Evolutionary conservation across 2,329 filamentous ascomycete species (phyloP).

Genomic region (Fusarium sp.): DNA sequence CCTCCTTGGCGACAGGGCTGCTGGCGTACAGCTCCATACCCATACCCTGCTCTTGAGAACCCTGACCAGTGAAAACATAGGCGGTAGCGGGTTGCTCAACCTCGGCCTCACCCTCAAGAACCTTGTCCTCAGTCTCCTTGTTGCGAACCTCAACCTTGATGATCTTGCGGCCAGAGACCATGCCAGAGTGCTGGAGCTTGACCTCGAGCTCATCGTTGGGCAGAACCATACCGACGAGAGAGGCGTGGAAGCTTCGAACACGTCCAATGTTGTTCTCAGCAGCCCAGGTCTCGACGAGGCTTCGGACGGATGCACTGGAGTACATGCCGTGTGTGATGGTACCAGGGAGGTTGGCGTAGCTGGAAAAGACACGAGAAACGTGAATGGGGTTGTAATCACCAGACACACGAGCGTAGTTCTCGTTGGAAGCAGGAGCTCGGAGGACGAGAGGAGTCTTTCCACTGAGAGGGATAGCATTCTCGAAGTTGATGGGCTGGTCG

Average conservation of each 20-base stretch:
- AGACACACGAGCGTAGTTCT: slow-evolving; percentile 97
- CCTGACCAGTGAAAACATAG: slow-evolving; percentile 98
- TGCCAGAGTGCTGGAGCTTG: slow-evolving; percentile 94
- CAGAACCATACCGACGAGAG: slow-evolving; percentile 97
- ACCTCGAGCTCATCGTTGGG: slow-evolving; percentile 96
- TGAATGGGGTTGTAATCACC: slow-evolving; percentile 99
- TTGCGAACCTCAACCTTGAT: slow-evolving; percentile 98
- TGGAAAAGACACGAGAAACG: slow-evolving; percentile 95
- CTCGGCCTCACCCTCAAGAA: slow-evolving; percentile 93
- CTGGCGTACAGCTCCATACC: slow-evolving; percentile 98
- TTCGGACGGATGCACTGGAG: slow-evolving; percentile 95
- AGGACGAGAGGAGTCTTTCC: slow-evolving; percentile 90
- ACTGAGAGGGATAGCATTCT: slow-evolving; percentile 95
- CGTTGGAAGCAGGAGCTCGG: slow-evolving; percentile 93
- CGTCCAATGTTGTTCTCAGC: slow-evolving; percentile 98
- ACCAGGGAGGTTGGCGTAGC: slow-evolving; percentile 93
- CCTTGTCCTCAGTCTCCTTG: slow-evolving; percentile 95
- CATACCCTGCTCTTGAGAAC: slow-evolving; percentile 99
- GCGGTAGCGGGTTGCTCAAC: slow-evolving; percentile 97
- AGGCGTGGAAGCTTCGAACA: slow-evolving; percentile 96
- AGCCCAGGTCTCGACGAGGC: slow-evolving; percentile 97
- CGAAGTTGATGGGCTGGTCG: slow-evolving; percentile 96
- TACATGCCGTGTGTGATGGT: slow-evolving; percentile 99
- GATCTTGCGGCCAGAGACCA: slow-evolving; percentile 98
- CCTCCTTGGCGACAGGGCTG: slow-evolving; percentile 93